Evolutionary conservation across 148 eudicot species (phyloP).

Genomic region (Arbutus unedo): DNA sequence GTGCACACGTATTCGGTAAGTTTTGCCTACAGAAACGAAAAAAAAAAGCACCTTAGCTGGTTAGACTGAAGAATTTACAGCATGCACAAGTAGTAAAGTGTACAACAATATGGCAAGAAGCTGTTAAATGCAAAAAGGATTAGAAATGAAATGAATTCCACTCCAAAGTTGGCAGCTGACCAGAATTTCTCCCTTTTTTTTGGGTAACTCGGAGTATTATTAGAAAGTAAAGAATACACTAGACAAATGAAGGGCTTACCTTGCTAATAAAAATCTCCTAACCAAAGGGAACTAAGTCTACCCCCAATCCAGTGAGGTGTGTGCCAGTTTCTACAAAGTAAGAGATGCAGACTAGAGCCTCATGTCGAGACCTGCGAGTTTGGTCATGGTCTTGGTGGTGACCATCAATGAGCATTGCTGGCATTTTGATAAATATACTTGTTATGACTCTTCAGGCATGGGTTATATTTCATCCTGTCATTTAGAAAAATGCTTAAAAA

Average conservation of each 20-base stretch:
- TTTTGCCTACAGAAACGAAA: slow-evolving; percentile 51
- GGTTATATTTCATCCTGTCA: too few relatives aligned
- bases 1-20: slow-evolving; percentile 85
- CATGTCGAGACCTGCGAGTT: too few relatives aligned
- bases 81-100: background rate
- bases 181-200: background rate
- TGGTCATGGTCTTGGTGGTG: too few relatives aligned
- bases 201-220: background rate
- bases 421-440: too few relatives aligned
- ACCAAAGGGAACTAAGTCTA: background rate
- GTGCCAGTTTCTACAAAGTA: background rate
- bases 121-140: background rate
- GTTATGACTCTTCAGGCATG: too few relatives aligned
- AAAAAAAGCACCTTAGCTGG: background rate
- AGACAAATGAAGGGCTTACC: background rate
- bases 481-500: too few relatives aligned
- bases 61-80: background rate
- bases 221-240: background rate
- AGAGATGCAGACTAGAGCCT: background rate
- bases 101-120: background rate
- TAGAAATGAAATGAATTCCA: background rate
- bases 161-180: background rate
- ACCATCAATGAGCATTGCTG: too few relatives aligned
- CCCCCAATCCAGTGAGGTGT: background rate
- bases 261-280: background rate